A percentile compares a stretch with the other conserved stretches of the same genome.
These are phyloP conservation scores for Gardenia jasminoides DNA, from an alignment of 257 asterid species.

Conservation along the genomic window DNA sequence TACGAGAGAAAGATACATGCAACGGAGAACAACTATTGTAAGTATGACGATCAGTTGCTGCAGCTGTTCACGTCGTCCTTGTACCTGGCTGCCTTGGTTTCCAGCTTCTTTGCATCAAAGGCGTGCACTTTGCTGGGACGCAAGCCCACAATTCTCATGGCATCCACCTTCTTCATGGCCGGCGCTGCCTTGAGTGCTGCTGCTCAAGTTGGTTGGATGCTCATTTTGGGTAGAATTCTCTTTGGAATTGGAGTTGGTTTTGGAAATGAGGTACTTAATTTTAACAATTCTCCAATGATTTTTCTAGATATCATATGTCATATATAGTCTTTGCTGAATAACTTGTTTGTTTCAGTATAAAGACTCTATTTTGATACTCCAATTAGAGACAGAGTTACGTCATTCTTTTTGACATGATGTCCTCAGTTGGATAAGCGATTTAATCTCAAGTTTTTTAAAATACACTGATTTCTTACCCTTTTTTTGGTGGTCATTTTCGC, in stretches of 20 bases:
- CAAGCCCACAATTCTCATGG: slow-evolving; percentile 56
- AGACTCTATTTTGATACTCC: too few relatives aligned
- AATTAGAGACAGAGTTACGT: too few relatives aligned
- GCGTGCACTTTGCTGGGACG: slow-evolving; percentile 55
- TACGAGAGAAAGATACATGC: slow-evolving; percentile 44
- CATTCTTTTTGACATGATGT: too few relatives aligned
- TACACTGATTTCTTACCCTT: too few relatives aligned
- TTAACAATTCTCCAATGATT: not conserved
- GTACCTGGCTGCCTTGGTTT: slow-evolving; percentile 62
- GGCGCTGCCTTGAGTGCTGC: slow-evolving; percentile 53
- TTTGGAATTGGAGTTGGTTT: slow-evolving; percentile 86
- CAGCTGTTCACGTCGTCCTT: slow-evolving; percentile 85
- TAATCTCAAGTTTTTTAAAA: too few relatives aligned
- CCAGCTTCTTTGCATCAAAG: slow-evolving; percentile 80
- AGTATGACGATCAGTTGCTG: slow-evolving; percentile 67
- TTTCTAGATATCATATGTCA: too few relatives aligned
- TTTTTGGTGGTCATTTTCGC: too few relatives aligned
- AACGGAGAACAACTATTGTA: slow-evolving; percentile 65
- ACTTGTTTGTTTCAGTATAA: too few relatives aligned
- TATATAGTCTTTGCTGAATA: too few relatives aligned
- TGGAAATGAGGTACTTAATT: slow-evolving; percentile 65
- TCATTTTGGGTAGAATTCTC: slow-evolving; percentile 62
- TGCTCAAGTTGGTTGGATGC: slow-evolving; percentile 34
- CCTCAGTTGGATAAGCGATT: too few relatives aligned
- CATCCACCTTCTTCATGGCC: slow-evolving; percentile 45